Evolutionary conservation across 2,329 filamentous ascomycete species (phyloP).

Genomic region (Nothomitra cinnamomea): DNA sequence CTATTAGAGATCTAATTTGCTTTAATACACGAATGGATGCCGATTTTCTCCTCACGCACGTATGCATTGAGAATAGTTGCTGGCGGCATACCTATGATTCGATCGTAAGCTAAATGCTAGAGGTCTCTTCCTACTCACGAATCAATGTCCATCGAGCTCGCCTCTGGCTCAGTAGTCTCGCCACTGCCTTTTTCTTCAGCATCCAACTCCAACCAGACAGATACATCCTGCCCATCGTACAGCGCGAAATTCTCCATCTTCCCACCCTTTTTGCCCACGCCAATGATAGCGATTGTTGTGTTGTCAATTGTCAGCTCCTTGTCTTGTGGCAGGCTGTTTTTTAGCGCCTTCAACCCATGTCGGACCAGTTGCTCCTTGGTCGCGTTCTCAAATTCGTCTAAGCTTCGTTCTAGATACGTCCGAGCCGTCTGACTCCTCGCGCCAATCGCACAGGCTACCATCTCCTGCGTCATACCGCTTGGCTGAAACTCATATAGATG

Average conservation of each 20-base stretch:
- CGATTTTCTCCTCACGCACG: not conserved
- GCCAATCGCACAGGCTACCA: slow-evolving; percentile 89
- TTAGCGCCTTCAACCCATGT: slow-evolving; percentile 79
- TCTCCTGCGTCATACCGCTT: slow-evolving; percentile 89
- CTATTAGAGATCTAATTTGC: slow-evolving; percentile 2
- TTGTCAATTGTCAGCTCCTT: slow-evolving; percentile 96
- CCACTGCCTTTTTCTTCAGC: slow-evolving; percentile 28
- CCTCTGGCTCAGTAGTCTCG: slow-evolving; percentile 21
- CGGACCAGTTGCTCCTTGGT: slow-evolving; percentile 72
- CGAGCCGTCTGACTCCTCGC: slow-evolving; percentile 93
- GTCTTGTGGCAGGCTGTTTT: slow-evolving; percentile 92
- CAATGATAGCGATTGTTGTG: slow-evolving; percentile 78
- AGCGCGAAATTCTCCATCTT: slow-evolving; percentile 68
- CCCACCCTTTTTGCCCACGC: slow-evolving; percentile 33
- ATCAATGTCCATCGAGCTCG: slow-evolving; percentile 40
- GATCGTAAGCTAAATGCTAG: not conserved
- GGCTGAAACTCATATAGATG: slow-evolving; percentile 99
- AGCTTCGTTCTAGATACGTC: slow-evolving; percentile 86
- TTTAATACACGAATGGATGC: not conserved
- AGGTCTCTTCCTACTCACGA: slow-evolving; percentile 2
- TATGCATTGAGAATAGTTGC: not conserved
- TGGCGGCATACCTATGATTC: not conserved
- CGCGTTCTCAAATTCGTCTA: slow-evolving; percentile 64
- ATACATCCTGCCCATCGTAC: slow-evolving; percentile 76
- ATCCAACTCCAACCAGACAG: slow-evolving; percentile 59